Evolutionary conservation across 2,329 filamentous ascomycete species (phyloP), one percentile per base, ranked within the genome.

Genomic region (Chlorencoelia australis): DNA sequence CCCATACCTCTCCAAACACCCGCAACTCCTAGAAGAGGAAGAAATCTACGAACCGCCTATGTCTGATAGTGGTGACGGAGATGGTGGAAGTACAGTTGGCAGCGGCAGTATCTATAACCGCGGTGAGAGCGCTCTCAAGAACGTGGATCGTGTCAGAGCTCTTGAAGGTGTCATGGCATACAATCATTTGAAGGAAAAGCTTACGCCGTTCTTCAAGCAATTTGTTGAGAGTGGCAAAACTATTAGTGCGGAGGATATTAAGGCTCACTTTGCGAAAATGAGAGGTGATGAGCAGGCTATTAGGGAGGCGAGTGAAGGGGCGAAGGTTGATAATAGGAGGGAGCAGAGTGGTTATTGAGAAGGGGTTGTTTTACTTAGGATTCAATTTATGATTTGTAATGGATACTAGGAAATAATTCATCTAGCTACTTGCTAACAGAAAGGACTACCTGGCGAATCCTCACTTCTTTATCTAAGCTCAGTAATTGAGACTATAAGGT

Each of bases 151-250:
- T 2, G 89, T 96, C 6, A 73, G 80, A 10, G 91, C 91, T 4
- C 94, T 98, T 38, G 84, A 98, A 59, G 91, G 91, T 11, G 89
- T 94, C 30, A 95, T 96, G 87, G 89, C 88, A 0, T 98, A 96
- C 62, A 95, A 96, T 53, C 82, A 94, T 52, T 71, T 98, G 42
- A 91, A 93, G 55, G 88, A 96, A 54, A 88, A 89, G 56, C 76
- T 98, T n/a, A 94, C 89, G 66, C 79, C 80, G 0, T 96, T 98
- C 58, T 75, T 98, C 52, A 78, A 88, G 61, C 82, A 93, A 28
- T 98, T 94, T 57, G 91, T 91, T 0, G 86, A 95, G 56, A 93
- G 81, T 44, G 89, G 89, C 1, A 67, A 83, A 59, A 79, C 84
- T 0, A 88, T 98, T 15, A 80, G 86, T 2, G 89, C 89, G 1